Evolutionary conservation across 495 filamentous ascomycete species (phyloP).

Genomic region (Penicillium atrosanguineum): DNA sequence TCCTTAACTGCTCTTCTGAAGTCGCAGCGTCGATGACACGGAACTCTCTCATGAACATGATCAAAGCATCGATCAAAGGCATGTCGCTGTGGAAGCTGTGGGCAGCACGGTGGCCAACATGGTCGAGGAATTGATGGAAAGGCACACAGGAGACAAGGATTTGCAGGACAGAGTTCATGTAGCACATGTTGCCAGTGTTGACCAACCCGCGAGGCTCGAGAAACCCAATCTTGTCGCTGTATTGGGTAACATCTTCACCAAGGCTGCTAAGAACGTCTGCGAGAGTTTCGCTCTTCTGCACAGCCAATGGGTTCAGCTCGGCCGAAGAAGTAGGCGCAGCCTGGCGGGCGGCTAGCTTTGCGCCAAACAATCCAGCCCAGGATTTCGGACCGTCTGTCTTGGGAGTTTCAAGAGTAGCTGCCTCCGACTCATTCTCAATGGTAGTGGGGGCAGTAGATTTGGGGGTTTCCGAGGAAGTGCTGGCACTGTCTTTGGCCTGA

Average conservation of each 20-base stretch:
- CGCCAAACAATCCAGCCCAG: constrained; percentile 73
- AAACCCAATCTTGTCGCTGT: constrained; percentile 68
- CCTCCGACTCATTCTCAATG: constrained; percentile 16
- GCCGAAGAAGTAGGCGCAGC: constrained; percentile 22
- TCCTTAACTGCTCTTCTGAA: constrained; percentile 68
- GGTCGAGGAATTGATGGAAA: constrained; percentile 91
- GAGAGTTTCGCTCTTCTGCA: constrained; percentile 60
- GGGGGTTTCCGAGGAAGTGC: constrained; percentile 36
- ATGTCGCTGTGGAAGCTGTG: constrained; percentile 95
- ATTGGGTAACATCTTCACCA: constrained; percentile 55
- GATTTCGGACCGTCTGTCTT: constrained; percentile 58
- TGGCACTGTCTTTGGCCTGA: constrained; percentile 40
- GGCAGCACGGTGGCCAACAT: constrained; percentile 74
- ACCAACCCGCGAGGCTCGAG: constrained; percentile 92
- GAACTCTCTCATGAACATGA: constrained; percentile 96
- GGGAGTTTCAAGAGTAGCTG: constrained; percentile 25
- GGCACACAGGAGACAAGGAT: constrained; percentile 88
- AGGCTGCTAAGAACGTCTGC: constrained; percentile 70
- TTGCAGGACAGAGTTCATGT: constrained; percentile 99
- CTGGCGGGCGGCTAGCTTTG: constrained; percentile 38
- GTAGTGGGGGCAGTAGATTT: constrained; percentile 27
- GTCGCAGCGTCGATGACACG: constrained; percentile 74
- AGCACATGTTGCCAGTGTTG: constrained; percentile 99
- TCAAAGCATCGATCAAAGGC: constrained; percentile 90
- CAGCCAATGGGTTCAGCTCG: constrained; percentile 45